phyloP scores from a whole-genome alignment of 148 eudicot species.

The Fallopia convolvulus region DNA sequence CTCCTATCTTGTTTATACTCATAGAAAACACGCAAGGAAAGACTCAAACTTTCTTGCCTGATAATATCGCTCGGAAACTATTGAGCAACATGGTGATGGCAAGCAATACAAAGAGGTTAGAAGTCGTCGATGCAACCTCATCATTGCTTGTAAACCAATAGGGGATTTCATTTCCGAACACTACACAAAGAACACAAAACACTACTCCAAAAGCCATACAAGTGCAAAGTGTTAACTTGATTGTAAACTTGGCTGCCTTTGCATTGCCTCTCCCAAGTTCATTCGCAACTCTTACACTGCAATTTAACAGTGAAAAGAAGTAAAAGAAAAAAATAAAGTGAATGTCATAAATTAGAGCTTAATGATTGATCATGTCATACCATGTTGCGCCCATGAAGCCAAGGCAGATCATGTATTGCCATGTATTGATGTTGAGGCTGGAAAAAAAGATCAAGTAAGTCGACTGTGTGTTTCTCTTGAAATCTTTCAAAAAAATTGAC shows the following conservation, averaged over 20 bases:
- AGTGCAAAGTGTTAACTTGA: slow-evolving; percentile 1
- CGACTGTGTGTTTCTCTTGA: not conserved
- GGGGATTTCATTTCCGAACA: slow-evolving; percentile 21
- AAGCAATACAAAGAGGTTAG: slow-evolving; percentile 37
- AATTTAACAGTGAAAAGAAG: not conserved
- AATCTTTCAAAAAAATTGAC: not conserved
- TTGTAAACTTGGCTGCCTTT: slow-evolving; percentile 40
- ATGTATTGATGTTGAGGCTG: slow-evolving; percentile 3
- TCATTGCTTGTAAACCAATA: slow-evolving; percentile 32
- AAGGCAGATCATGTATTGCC: slow-evolving; percentile 3
- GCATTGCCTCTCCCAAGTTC: slow-evolving; percentile 52
- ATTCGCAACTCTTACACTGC: slow-evolving; percentile 48
- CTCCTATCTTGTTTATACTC: too few relatives aligned
- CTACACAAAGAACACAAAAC: slow-evolving; percentile 23
- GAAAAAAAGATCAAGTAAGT: not conserved
- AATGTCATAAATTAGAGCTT: not conserved
- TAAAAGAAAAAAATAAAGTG: not conserved
- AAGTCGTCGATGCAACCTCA: slow-evolving; percentile 30
- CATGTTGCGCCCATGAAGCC: slow-evolving; percentile 10
- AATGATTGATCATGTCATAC: not conserved
- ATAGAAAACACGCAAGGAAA: too few relatives aligned
- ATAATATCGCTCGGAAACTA: slow-evolving; percentile 37
- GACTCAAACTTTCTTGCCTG: slow-evolving; percentile 22
- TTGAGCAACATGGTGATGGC: slow-evolving; percentile 33
- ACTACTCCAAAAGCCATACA: not conserved